Evolutionary conservation across 164 flowering plant species (phyloP).

Genomic region (Vitis rotundifolia): DNA sequence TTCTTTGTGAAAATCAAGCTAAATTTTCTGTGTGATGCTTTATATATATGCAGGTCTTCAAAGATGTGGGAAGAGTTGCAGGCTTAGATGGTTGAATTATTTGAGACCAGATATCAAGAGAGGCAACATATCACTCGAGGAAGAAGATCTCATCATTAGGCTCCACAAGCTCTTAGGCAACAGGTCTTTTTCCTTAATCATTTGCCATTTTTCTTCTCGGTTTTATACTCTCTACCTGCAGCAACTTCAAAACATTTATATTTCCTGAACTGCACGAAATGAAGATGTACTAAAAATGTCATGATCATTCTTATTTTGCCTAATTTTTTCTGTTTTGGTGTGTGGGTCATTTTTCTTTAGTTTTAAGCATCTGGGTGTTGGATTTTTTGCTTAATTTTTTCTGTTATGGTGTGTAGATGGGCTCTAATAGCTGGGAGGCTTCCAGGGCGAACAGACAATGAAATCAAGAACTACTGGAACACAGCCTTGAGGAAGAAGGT

Average conservation of each 20-base stretch:
- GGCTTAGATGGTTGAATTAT: slow-evolving; percentile 28
- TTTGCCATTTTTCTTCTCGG: too few species aligned
- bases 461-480: slow-evolving; percentile 28
- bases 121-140: slow-evolving; percentile 26
- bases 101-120: slow-evolving; percentile 28
- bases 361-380: too few species aligned
- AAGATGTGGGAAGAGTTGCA: slow-evolving; percentile 30
- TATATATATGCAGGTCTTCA: slow-evolving; percentile 14
- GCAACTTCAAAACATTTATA: too few species aligned
- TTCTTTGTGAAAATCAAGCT: background rate
- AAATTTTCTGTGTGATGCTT: background rate
- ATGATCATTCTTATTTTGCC: too few species aligned
- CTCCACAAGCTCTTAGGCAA: slow-evolving; percentile 27
- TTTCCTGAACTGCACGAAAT: too few species aligned
- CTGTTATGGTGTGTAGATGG: slow-evolving; percentile 13
- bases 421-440: slow-evolving; percentile 29
- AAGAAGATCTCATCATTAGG: slow-evolving; percentile 24
- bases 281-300: too few species aligned
- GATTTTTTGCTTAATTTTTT: background rate
- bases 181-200: slow-evolving; percentile 11
- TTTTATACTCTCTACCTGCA: too few species aligned
- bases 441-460: slow-evolving; percentile 33
- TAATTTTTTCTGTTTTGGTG: too few species aligned
- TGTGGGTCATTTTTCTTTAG: too few species aligned
- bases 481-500: slow-evolving; percentile 20